Evolutionary conservation across 2,329 filamentous ascomycete genomes (phyloP).

Genomic region (Mycosphaerella sp.): DNA sequence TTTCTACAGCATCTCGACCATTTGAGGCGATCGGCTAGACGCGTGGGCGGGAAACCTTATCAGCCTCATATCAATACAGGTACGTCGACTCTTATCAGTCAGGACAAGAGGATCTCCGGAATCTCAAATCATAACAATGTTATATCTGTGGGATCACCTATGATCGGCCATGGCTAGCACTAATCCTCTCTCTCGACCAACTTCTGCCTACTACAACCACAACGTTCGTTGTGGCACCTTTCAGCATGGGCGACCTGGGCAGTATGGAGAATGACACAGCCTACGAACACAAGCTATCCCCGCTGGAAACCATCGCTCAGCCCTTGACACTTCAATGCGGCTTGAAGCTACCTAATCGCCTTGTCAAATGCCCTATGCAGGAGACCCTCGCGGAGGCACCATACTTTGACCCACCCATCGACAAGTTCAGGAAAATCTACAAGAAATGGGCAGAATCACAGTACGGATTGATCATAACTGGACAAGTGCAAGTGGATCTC

Average conservation of each 20-base stretch:
- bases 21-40: neutral
- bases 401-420: slow-evolving; percentile 39
- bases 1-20: neutral
- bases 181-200: neutral
- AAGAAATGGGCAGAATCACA: slow-evolving; percentile 44
- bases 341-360: slow-evolving; percentile 34
- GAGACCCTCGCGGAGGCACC: slow-evolving; percentile 31
- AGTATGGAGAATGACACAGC: neutral
- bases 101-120: neutral
- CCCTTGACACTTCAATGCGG: slow-evolving; percentile 25
- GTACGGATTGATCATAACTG: slow-evolving; percentile 41
- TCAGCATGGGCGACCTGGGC: slow-evolving; percentile 11
- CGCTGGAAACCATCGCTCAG: slow-evolving; percentile 21
- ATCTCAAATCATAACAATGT: neutral
- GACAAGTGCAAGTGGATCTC: slow-evolving; percentile 42
- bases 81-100: neutral
- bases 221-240: too few relatives aligned
- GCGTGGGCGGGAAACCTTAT: neutral
- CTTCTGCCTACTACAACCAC: neutral
- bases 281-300: neutral
- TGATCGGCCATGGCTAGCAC: too few relatives aligned
- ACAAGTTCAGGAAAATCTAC: slow-evolving; percentile 44
- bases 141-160: neutral
- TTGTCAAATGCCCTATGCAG: slow-evolving; percentile 45
- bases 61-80: neutral